phyloP scores from a whole-genome alignment of 192 early-diverging fungal species.

The Coemansia umbellata region DNA sequence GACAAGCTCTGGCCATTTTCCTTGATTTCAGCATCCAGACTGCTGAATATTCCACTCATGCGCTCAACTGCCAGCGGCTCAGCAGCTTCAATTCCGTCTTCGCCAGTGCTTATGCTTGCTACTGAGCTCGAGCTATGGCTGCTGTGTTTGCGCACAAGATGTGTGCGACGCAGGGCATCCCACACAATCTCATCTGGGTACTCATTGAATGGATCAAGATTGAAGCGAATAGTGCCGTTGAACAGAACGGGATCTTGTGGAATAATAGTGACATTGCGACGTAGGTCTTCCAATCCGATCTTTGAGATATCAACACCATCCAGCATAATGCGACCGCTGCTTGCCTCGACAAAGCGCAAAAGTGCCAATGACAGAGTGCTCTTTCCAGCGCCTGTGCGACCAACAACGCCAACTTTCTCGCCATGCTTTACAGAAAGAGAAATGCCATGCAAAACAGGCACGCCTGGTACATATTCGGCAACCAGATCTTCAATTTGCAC shows the following conservation, averaged over 20 bases:
- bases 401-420: slow-evolving; percentile 89
- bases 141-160: slow-evolving; percentile 52
- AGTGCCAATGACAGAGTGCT: slow-evolving; percentile 71
- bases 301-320: slow-evolving; percentile 73
- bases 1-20: slow-evolving; percentile 79
- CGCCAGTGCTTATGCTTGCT: background rate
- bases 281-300: slow-evolving; percentile 73
- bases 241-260: slow-evolving; percentile 90
- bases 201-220: slow-evolving; percentile 81
- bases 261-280: slow-evolving; percentile 79
- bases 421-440: slow-evolving; percentile 65
- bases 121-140: slow-evolving; percentile 7
- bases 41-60: slow-evolving; percentile 41
- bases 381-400: slow-evolving; percentile 84
- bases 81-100: background rate
- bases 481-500: slow-evolving; percentile 67
- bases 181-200: slow-evolving; percentile 70
- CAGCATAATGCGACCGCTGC: slow-evolving; percentile 60
- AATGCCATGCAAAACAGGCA: slow-evolving; percentile 74
- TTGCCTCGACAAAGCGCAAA: slow-evolving; percentile 75
- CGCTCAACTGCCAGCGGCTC: background rate
- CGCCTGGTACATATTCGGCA: slow-evolving; percentile 74
- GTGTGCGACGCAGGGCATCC: slow-evolving; percentile 70
- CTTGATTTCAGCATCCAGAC: slow-evolving; percentile 67
- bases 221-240: slow-evolving; percentile 71